These are phyloP conservation scores for Colletotrichum eremochloae DNA, from an alignment of 2,329 filamentous ascomycete species.

Conservation along the genomic window DNA sequence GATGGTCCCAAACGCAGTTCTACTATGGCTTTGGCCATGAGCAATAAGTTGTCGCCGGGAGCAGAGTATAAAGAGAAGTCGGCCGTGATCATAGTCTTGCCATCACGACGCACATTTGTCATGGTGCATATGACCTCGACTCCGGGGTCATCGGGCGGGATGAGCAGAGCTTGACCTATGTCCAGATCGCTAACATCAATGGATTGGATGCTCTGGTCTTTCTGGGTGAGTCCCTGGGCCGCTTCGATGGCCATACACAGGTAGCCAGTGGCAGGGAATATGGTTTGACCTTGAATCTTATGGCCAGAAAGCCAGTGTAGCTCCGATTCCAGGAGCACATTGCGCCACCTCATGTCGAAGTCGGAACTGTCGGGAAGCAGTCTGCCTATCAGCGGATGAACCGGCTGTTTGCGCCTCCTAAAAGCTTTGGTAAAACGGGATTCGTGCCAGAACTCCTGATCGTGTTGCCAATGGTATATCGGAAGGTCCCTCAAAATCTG, in stretches of 20 bases:
- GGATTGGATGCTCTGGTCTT: neutral
- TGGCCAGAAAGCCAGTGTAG: slow-evolving; percentile 51
- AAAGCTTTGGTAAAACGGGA: neutral
- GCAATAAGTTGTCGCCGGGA: neutral
- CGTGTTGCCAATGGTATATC: neutral
- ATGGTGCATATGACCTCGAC: slow-evolving; percentile 7
- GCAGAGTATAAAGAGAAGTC: neutral
- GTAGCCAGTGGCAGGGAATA: slow-evolving; percentile 59
- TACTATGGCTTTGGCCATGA: neutral
- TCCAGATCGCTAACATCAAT: neutral
- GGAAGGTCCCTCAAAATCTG: neutral
- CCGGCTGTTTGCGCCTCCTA: neutral
- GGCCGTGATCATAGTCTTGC: neutral
- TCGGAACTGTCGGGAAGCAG: slow-evolving; percentile 51
- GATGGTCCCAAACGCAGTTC: neutral
- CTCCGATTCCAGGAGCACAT: neutral
- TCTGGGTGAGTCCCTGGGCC: slow-evolving; percentile 47
- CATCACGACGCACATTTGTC: neutral
- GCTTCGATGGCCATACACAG: slow-evolving; percentile 42
- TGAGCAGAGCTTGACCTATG: slow-evolving; percentile 3
- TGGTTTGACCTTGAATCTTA: slow-evolving; percentile 41
- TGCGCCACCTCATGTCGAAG: slow-evolving; percentile 1
- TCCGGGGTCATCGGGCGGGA: neutral
- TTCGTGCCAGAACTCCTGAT: neutral
- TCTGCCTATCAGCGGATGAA: neutral